Conservation (phyloP, 2,329 filamentous ascomycete species). For the Rhexocercosporidium sp. region DNA sequence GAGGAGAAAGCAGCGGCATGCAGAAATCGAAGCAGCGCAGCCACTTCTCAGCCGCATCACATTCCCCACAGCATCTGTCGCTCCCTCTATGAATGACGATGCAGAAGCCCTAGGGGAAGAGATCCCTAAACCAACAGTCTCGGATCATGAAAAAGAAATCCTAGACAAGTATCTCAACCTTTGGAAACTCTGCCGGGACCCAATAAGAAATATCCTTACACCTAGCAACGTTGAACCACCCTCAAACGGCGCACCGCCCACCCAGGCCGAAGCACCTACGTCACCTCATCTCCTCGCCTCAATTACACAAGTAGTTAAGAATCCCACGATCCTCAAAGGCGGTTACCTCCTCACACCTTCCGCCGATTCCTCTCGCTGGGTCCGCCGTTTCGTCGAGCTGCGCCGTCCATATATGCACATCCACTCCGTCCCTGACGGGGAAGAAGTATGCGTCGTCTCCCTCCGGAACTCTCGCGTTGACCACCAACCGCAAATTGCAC, state of each 20-base stretch:
- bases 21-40: constrained; percentile 80
- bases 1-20: constrained; percentile 74
- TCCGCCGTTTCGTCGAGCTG: constrained; percentile 91
- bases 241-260: constrained; percentile 57
- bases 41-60: constrained; percentile 66
- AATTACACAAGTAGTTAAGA: constrained; percentile 80
- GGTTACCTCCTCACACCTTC: constrained; percentile 89
- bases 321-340: constrained; percentile 79
- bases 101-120: constrained; percentile 33
- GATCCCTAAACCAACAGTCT: constrained; percentile 31
- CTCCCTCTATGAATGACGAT: constrained; percentile 19
- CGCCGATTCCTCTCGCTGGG: constrained; percentile 81
- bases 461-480: constrained; percentile 90
- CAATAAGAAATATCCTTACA: constrained; percentile 55
- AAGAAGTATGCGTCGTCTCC: constrained; percentile 89
- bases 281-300: constrained; percentile 68
- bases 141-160: constrained; percentile 46
- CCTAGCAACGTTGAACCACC: constrained; percentile 72
- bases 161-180: constrained; percentile 46
- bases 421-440: constrained; percentile 82
- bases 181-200: constrained; percentile 42
- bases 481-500: constrained; percentile 85
- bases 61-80: constrained; percentile 31
- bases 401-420: constrained; percentile 91
- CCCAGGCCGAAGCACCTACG: constrained; percentile 35